Evolutionary conservation across 2,329 filamentous ascomycete genomes (phyloP).

Genomic region (Neofusicoccum kwambonambiense): DNA sequence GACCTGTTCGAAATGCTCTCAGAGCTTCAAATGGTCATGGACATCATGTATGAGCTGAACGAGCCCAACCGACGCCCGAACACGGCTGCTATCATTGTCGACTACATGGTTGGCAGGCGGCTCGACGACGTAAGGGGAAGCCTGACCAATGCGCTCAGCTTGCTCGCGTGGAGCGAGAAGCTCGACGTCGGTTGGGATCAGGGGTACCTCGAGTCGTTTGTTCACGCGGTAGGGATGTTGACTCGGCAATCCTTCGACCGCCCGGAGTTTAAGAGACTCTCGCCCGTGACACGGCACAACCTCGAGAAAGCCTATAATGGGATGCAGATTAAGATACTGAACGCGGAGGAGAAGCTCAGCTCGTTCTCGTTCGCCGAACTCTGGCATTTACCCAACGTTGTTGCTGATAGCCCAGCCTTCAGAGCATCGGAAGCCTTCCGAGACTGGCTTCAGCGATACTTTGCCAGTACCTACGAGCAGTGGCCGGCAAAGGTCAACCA

Average conservation of each 20-base stretch:
- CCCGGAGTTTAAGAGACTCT: constrained; percentile 59
- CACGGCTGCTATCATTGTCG: constrained; percentile 59
- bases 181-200: constrained; percentile 62
- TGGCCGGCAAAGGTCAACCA: constrained; percentile 57
- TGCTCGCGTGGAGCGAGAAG: constrained; percentile 67
- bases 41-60: constrained; percentile 53
- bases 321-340: constrained; percentile 61
- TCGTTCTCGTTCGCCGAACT: constrained; percentile 62
- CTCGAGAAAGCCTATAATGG: constrained; percentile 62
- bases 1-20: constrained; percentile 63
- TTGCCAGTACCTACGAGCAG: constrained; percentile 54
- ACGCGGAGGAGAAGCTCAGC: constrained; percentile 60
- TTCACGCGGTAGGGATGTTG: constrained; percentile 64
- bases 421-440: constrained; percentile 60
- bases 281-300: constrained; percentile 62
- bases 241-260: constrained; percentile 44
- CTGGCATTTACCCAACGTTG: constrained; percentile 46
- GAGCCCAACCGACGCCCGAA: constrained; percentile 38
- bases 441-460: constrained; percentile 60
- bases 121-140: constrained; percentile 66
- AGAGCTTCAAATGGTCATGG: constrained; percentile 62
- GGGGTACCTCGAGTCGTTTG: constrained; percentile 66
- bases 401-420: constrained; percentile 46
- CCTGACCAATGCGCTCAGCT: constrained; percentile 57
- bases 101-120: constrained; percentile 59